Evolutionary conservation across 2,329 filamentous ascomycete genomes (phyloP), one percentile per base, ranked within the genome.

Genomic region (Didymella segeticola): DNA sequence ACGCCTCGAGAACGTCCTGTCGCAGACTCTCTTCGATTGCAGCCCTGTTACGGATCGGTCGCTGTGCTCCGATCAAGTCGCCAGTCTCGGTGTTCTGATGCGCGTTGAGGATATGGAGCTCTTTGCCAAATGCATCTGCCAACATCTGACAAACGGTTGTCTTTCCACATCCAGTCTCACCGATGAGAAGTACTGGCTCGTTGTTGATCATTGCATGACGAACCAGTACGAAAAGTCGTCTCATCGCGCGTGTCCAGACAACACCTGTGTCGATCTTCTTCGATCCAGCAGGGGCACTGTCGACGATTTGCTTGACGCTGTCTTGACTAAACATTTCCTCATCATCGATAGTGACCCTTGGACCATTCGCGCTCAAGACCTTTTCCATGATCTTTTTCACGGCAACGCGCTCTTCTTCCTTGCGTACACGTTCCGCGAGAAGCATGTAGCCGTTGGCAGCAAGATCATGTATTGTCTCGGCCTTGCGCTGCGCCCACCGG

Each of bases 41-140:
- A 12, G 87, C 85, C 34, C 93, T 86, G 71, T 98, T 98, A 59
- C 96, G 85, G 19, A 98, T 85, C 3, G 95, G 95, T 55, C 95
- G 82, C 73, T 99, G 95, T 3, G 95, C 95, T 60, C 95, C 95
- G 61, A 99, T 98, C 10, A 99, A 81, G 74, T 99, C 95, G 14
- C 95, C 93, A 0, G 96, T 98, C 73, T 99, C 96, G 0, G 95
- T 93, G 62, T 99, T 99, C 64, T 98, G 93, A 75, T 99, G 96
- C 2, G 96, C 95, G 70, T 99, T 99, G 68, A 99, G 89, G 63
- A 93, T 95, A 62, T 93, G 87, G 31, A 99, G 79, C 58, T 90
- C 80, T 66, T 89, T 91, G 14, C 82, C 80, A 58, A 91, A 83
- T 4, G 90, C 89, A 67, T 96, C 89, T 3, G 95, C 92, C 47